Evolutionary conservation across 306 rosid genomes (phyloP).

Genomic region (Cyclanthera cordifolia): DNA sequence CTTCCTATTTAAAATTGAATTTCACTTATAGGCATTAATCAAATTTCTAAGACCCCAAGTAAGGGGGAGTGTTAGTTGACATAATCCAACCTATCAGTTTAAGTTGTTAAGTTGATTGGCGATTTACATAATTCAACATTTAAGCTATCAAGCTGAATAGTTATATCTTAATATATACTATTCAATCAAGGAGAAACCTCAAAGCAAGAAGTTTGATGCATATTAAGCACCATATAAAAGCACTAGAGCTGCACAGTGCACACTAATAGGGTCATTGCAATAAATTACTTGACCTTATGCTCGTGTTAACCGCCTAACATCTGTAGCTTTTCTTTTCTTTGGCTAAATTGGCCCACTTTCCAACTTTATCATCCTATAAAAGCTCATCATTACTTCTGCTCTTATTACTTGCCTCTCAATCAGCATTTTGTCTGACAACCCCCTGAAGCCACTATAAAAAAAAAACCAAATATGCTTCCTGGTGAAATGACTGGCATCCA

Average conservation of each 20-base stretch:
- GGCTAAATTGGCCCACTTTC: constrained; percentile 10
- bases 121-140: no score
- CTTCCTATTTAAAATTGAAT: no score
- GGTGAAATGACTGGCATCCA: constrained; percentile 39
- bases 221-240: constrained; percentile 10
- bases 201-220: no score
- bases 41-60: no score
- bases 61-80: no score
- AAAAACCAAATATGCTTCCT: constrained; percentile 38
- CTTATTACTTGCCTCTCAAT: background rate
- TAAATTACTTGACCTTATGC: constrained; percentile 3
- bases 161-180: no score
- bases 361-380: constrained; percentile 17
- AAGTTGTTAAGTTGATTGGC: no score
- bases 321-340: constrained; percentile 8
- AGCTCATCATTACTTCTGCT: constrained; percentile 8
- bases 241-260: constrained; percentile 5
- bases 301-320: constrained; percentile 1
- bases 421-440: constrained; percentile 7
- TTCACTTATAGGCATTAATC: no score
- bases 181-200: no score
- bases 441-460: background rate
- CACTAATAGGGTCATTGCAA: background rate
- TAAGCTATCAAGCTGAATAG: no score
- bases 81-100: no score